phyloP scores from a whole-genome alignment of 352 stramenopile species.

The Pythium plurisporium region DNA sequence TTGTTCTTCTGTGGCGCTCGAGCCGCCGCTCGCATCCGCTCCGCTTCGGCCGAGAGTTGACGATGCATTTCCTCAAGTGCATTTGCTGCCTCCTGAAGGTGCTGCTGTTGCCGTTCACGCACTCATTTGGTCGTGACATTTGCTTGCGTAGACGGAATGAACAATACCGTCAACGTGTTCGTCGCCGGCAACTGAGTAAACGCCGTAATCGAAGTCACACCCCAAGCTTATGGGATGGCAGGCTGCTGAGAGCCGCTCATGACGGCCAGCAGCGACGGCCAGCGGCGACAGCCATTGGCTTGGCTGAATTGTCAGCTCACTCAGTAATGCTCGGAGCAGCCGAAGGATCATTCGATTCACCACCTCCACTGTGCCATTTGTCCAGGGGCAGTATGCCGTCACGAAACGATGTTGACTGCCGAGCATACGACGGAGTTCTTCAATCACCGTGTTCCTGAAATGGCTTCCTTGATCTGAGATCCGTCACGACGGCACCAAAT shows the following conservation, averaged over 20 bases:
- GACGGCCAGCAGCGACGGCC: conserved; percentile 18
- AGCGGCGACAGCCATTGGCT: too few relatives aligned
- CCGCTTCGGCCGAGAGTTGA: neutral
- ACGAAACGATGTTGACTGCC: conserved; percentile 28
- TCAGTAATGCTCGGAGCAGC: conserved; percentile 14
- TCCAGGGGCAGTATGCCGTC: conserved; percentile 31
- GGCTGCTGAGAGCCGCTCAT: conserved; percentile 21
- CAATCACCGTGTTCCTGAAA: conserved; percentile 32
- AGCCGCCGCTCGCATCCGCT: neutral
- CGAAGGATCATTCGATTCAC: conserved; percentile 24
- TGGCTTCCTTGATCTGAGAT: conserved; percentile 27
- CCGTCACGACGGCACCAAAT: conserved; percentile 19
- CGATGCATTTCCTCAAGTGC: conserved; percentile 10
- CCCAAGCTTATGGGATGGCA: conserved; percentile 17
- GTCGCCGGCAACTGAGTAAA: conserved; percentile 23
- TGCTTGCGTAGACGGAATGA: neutral
- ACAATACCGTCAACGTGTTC: neutral
- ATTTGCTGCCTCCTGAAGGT: neutral
- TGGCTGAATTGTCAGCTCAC: too few relatives aligned
- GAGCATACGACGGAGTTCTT: conserved; percentile 9
- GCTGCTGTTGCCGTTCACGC: neutral
- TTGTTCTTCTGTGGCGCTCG: neutral
- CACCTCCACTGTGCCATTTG: conserved; percentile 34
- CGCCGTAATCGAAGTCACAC: conserved; percentile 21
- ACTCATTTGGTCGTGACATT: conserved; percentile 5